These are phyloP conservation scores for Leptographium flavum DNA, from an alignment of 2,329 filamentous ascomycete genomes.

Conservation along the genomic window DNA sequence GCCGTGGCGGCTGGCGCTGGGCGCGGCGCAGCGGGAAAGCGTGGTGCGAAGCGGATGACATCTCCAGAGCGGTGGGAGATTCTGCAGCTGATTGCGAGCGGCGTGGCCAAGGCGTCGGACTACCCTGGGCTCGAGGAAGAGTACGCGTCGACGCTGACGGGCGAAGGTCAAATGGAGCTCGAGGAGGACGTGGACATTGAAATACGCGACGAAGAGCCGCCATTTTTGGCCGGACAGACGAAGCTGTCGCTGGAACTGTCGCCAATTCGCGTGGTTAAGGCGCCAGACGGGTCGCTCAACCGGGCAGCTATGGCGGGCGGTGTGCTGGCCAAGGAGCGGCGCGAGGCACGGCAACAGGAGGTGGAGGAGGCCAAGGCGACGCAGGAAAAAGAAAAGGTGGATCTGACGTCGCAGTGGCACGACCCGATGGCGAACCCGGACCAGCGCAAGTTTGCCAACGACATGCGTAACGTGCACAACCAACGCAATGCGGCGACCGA, in stretches of 20 bases:
- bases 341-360: slow-evolving; percentile 81
- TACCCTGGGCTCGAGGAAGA: slow-evolving; percentile 93
- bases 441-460: slow-evolving; percentile 76
- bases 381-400: slow-evolving; percentile 68
- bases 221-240: slow-evolving; percentile 89
- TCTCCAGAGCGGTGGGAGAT: slow-evolving; percentile 98
- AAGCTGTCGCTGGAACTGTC: slow-evolving; percentile 92
- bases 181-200: slow-evolving; percentile 98
- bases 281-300: slow-evolving; percentile 95
- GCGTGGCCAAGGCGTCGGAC: slow-evolving; percentile 81
- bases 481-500: slow-evolving; percentile 31
- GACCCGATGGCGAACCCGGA: slow-evolving; percentile 88
- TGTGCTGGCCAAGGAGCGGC: slow-evolving; percentile 72
- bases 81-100: slow-evolving; percentile 86
- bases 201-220: slow-evolving; percentile 88
- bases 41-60: slow-evolving; percentile 81
- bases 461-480: slow-evolving; percentile 55
- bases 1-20: neutral
- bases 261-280: slow-evolving; percentile 91
- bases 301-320: slow-evolving; percentile 91
- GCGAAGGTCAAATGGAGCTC: slow-evolving; percentile 76
- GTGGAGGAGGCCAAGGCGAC: slow-evolving; percentile 64
- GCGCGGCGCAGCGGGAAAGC: slow-evolving; percentile 18
- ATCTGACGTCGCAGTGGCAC: slow-evolving; percentile 84
- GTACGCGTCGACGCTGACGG: slow-evolving; percentile 74